phyloP scores from a whole-genome alignment of 2,329 filamentous ascomycete species.

The Fusarium falciforme region DNA sequence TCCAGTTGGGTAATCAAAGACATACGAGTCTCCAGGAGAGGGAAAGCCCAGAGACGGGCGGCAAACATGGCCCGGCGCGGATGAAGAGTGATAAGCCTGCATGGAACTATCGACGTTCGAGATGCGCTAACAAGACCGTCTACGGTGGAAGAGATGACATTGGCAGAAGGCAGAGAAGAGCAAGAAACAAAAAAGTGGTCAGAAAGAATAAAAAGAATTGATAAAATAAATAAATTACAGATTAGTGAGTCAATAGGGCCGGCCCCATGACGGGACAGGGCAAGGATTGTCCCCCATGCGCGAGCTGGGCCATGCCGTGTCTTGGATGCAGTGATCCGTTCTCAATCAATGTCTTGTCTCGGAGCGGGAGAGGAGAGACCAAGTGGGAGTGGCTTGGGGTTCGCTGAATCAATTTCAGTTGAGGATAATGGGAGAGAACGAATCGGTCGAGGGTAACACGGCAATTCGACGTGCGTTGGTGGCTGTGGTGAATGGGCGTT shows the following conservation, averaged over 20 bases:
- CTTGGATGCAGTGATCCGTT: not conserved
- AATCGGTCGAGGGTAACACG: not conserved
- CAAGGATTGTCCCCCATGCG: not conserved
- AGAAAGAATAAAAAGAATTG: not conserved
- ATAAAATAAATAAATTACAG: not conserved
- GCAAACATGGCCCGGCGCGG: not conserved
- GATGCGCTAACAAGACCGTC: constrained; percentile 22
- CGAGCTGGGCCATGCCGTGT: not conserved
- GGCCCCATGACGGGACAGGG: not conserved
- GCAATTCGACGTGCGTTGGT: not conserved
- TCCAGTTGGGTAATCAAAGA: not conserved
- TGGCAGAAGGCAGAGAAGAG: not conserved
- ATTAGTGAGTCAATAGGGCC: not conserved
- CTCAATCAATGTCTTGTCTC: constrained; percentile 16
- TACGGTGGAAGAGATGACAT: constrained; percentile 15
- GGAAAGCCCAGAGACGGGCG: not conserved
- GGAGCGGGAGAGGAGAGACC: constrained; percentile 9
- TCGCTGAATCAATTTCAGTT: constrained; percentile 22
- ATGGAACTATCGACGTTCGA: constrained; percentile 24
- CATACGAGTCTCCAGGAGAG: not conserved
- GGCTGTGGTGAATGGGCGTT: not conserved
- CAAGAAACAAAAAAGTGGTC: constrained; percentile 12
- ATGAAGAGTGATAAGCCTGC: constrained; percentile 23
- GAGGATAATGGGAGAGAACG: not conserved
- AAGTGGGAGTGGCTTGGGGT: constrained; percentile 6